Percentiles rank a stretch among this genome's conserved stretches.
Conservation (phyloP, 108 stramenopile genomes). For the Nannochloropsis gaditana region DNA sequence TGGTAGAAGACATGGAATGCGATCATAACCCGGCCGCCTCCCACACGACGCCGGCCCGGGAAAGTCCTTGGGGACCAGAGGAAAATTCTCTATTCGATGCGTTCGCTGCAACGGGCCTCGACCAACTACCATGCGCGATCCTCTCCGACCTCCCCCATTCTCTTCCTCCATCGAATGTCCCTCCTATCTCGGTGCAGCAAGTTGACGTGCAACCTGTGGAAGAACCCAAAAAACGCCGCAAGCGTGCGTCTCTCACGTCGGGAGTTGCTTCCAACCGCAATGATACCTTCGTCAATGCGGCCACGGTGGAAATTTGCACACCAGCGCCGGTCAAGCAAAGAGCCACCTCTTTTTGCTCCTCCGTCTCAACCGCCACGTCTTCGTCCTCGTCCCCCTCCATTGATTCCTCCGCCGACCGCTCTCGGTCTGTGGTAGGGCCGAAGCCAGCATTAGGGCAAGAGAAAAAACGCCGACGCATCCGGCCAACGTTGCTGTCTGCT, state of each 20-base stretch:
- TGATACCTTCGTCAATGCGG: neutral
- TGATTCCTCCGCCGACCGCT: neutral
- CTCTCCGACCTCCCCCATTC: neutral
- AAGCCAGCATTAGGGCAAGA: neutral
- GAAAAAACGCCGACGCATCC: conserved; percentile 8
- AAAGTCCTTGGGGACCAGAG: neutral
- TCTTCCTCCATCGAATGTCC: neutral
- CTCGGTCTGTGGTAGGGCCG: neutral
- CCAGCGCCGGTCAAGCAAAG: neutral
- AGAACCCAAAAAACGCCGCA: neutral
- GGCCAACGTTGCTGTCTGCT: neutral
- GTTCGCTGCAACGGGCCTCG: neutral
- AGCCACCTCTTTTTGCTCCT: neutral
- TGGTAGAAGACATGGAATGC: neutral
- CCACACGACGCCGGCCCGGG: no score
- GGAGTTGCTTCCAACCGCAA: conserved; percentile 8
- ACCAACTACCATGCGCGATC: neutral
- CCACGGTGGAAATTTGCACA: neutral
- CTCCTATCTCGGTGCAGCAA: neutral
- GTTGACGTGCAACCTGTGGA: neutral
- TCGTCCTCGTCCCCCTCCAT: neutral
- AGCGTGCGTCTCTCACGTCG: conserved; percentile 5
- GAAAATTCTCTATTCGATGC: conserved; percentile 9
- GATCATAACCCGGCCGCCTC: neutral
- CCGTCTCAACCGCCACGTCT: neutral